Conservation (phyloP, 2,329 filamentous ascomycete species). For the Fusarium sulawesiense region DNA sequence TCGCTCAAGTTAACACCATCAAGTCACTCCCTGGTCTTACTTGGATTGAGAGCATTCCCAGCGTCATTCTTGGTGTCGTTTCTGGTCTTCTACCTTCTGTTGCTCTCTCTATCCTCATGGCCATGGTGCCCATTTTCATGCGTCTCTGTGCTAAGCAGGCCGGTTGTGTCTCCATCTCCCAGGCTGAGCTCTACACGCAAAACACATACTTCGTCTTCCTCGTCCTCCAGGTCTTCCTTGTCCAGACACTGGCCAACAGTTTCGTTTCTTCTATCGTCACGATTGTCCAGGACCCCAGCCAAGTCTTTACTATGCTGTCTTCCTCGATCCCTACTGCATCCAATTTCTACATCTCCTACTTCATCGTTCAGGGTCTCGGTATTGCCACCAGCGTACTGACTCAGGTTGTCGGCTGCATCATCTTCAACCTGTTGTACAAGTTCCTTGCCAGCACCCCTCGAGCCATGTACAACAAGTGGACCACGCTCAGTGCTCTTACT, state of each 20-base stretch:
- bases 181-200: slow-evolving; percentile 88
- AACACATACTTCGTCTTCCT: slow-evolving; percentile 94
- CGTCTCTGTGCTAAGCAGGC: slow-evolving; percentile 77
- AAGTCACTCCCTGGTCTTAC: slow-evolving; percentile 73
- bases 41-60: slow-evolving; percentile 80
- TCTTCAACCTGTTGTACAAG: slow-evolving; percentile 76
- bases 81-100: slow-evolving; percentile 86
- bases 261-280: slow-evolving; percentile 75
- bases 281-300: slow-evolving; percentile 71
- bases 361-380: slow-evolving; percentile 84
- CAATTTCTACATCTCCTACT: slow-evolving; percentile 94
- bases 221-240: slow-evolving; percentile 91
- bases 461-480: slow-evolving; percentile 81
- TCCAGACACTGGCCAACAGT: slow-evolving; percentile 83
- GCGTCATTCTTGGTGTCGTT: slow-evolving; percentile 77
- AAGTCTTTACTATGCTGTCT: slow-evolving; percentile 74
- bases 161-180: slow-evolving; percentile 81
- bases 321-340: slow-evolving; percentile 81
- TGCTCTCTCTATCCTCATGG: slow-evolving; percentile 83
- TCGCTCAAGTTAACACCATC: slow-evolving; percentile 85
- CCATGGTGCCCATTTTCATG: slow-evolving; percentile 77
- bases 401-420: slow-evolving; percentile 72
- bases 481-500: slow-evolving; percentile 72
- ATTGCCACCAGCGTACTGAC: slow-evolving; percentile 79
- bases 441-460: slow-evolving; percentile 81